Conservation (phyloP, 345 rosid genomes). For the Melastoma malabathricum region DNA sequence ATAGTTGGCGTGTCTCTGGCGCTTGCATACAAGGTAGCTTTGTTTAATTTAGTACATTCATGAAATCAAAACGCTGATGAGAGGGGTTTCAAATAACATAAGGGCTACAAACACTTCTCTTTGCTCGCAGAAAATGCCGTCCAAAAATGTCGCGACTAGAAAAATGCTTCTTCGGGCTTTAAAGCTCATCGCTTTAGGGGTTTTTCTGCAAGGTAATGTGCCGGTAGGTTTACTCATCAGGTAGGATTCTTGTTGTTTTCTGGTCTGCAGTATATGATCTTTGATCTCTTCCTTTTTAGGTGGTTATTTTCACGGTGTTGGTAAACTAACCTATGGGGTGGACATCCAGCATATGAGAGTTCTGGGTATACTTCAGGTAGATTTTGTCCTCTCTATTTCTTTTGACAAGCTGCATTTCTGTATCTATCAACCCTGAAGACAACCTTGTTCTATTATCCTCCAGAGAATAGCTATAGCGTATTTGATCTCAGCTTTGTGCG, state of each 20-base stretch:
- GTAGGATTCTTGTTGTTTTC: too few species aligned
- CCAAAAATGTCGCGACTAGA: slow-evolving; percentile 44
- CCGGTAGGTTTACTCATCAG: too few species aligned
- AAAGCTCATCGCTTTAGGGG: slow-evolving; percentile 50
- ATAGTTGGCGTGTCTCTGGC: slow-evolving; percentile 77
- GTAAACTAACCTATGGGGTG: slow-evolving; percentile 50
- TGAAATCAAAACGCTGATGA: not conserved
- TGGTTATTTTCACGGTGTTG: slow-evolving; percentile 66
- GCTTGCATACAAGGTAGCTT: slow-evolving; percentile 60
- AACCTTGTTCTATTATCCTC: not conserved
- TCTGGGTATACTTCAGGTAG: slow-evolving; percentile 80
- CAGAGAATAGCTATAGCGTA: slow-evolving; percentile 85
- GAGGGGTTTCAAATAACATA: too few species aligned
- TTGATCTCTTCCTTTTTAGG: slow-evolving; percentile 24
- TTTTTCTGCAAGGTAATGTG: slow-evolving; percentile 65
- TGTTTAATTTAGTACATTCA: not conserved
- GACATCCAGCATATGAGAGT: slow-evolving; percentile 45
- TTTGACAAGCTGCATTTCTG: not conserved
- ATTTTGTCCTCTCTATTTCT: not conserved
- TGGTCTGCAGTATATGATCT: not conserved
- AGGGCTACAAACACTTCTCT: not conserved
- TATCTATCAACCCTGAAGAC: not conserved
- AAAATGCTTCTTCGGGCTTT: slow-evolving; percentile 46
- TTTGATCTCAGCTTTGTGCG: slow-evolving; percentile 55
- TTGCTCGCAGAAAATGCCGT: slow-evolving; percentile 32